These are phyloP conservation scores for Smallanthus sonchifolius DNA, from an alignment of 129 eudicot species.

Conservation along the genomic window DNA sequence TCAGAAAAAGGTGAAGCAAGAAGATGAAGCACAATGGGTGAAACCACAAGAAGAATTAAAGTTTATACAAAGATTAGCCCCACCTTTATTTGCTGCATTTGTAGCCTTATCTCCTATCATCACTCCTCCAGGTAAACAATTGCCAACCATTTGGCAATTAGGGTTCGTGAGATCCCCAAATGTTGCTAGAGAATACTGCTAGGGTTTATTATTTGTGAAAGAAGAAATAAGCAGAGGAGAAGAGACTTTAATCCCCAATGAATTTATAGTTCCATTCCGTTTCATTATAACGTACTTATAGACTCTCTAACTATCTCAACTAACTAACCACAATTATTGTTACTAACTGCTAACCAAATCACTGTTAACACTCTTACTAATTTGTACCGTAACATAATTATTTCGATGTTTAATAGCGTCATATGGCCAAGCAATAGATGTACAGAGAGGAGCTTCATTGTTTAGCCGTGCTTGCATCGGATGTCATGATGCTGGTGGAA, in stretches of 20 bases:
- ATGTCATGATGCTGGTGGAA: conserved; percentile 95
- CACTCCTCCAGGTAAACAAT: conserved; percentile 45
- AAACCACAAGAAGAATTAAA: conserved; percentile 29
- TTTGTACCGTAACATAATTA: background rate
- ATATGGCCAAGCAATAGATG: conserved; percentile 42
- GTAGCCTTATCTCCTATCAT: conserved; percentile 62
- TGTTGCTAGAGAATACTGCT: background rate
- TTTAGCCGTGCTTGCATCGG: conserved; percentile 87
- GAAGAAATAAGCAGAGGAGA: no score
- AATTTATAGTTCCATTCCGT: no score
- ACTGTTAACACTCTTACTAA: no score
- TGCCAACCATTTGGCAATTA: conserved; percentile 5
- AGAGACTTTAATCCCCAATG: no score
- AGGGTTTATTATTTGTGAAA: no score
- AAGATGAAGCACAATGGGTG: conserved; percentile 1
- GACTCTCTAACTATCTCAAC: no score
- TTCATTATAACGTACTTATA: no score
- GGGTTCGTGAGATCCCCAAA: conserved; percentile 9
- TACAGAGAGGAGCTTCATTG: conserved; percentile 62
- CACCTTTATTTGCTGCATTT: conserved; percentile 55
- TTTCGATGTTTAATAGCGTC: conserved; percentile 40
- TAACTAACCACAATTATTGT: no score
- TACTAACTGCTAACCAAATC: no score
- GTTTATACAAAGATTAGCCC: conserved; percentile 44
- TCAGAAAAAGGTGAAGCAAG: conserved; percentile 30